Conservation (phyloP, 1,284 basidiomycete genomes). For the Cryptococcus sp. region DNA sequence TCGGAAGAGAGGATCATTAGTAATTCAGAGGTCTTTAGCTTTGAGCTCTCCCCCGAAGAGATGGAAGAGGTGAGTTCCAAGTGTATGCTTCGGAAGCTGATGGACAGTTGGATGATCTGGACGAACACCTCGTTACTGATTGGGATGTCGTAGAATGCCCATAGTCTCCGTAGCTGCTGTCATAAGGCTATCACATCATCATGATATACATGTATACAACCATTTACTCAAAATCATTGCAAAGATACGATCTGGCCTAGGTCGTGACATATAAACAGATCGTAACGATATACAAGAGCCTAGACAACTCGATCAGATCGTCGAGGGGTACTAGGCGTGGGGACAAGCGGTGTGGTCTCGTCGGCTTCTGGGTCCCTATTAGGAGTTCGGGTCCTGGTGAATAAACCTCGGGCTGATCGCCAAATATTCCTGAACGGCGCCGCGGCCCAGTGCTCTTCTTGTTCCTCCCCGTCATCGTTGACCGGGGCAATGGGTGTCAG, state of each 20-base stretch:
- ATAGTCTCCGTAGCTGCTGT: neutral
- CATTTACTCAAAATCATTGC: too few relatives aligned
- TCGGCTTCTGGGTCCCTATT: neutral
- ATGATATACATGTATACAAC: neutral
- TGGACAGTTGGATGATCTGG: neutral
- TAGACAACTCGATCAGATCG: too few relatives aligned
- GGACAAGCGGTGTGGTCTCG: neutral
- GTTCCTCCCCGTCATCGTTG: neutral
- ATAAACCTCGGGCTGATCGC: neutral
- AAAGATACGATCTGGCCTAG: too few relatives aligned
- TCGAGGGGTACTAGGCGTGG: neutral
- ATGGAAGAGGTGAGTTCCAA: conserved; percentile 45
- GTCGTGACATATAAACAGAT: too few relatives aligned
- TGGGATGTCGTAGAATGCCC: conserved; percentile 45
- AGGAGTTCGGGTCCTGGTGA: neutral
- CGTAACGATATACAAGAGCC: too few relatives aligned
- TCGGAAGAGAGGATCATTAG: conserved; percentile 50
- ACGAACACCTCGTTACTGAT: conserved; percentile 48
- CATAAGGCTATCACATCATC: neutral
- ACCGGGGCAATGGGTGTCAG: conserved; percentile 22
- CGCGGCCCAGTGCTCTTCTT: neutral
- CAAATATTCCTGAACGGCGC: neutral
- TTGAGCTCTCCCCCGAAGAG: conserved; percentile 49
- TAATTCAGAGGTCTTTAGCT: conserved; percentile 52
- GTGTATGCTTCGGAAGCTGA: neutral